Evolutionary conservation across 2,329 filamentous ascomycete species (phyloP), one percentile per base, ranked within the genome.

Genomic region (Aspergillus jensenii): DNA sequence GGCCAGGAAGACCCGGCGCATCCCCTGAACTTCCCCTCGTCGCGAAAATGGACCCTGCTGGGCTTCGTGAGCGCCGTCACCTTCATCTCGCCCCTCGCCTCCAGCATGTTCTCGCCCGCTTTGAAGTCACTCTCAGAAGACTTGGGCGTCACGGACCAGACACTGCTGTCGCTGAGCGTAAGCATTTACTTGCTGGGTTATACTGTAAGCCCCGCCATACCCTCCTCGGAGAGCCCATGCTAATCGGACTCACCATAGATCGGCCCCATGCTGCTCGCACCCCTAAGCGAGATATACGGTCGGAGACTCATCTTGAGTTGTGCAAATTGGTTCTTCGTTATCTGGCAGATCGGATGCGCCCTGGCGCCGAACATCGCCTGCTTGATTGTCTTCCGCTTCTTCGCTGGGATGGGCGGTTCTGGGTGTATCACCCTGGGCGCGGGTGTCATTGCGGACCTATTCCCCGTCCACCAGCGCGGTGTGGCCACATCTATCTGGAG

Each of bases 261-360:
- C 56, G 85, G 85, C 0, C 86, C 86, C 1, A 73, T 89, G 4
- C 64, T 90, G 2, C 87, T 87, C 78, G 87, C 87, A 2, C 87
- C 87, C 0, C 67, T 90, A 6, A 80, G 83, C 17, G 87, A 90
- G 66, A 73, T 89, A n/a, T 88, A 84, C 57, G 87, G 84, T 6
- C 78, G 85, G 6, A 79, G 87, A 59, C 71, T 81, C 37, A 78
- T 88, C 17, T 87, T 88, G 68, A 79, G 84, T 63, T 71, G 78
- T 55, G 86, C 84, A 4, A 87, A 87, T 65, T 71, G 80, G 54
- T 77, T 78, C 12, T 80, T 88, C 60, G 81, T 82, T 1, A 79
- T 80, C 2, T 89, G 88, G 71, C 86, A 84, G 62, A 84, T 83
- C n/a, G 86, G 79, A 8, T 81, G 80, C 21, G 83, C 84, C 1